Evolutionary conservation across 1,284 basidiomycete species (phyloP).

Genomic region (Puccinia polysora): DNA sequence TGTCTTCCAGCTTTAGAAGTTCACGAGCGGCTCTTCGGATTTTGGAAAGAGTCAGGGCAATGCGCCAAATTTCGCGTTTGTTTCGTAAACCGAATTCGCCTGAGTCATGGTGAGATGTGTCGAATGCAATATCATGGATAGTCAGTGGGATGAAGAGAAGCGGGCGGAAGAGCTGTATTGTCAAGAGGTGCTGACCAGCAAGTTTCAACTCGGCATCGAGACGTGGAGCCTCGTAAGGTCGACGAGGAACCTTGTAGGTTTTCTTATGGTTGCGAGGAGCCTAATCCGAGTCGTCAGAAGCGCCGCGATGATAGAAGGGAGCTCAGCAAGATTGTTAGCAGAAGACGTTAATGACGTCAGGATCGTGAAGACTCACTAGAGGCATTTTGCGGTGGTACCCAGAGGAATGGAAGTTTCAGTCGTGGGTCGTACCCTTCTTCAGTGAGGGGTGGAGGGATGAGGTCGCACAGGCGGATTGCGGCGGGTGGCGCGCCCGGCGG

Average conservation of each 20-base stretch:
- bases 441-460: background rate
- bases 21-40: conserved; percentile 99
- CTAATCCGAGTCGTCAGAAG: too few species aligned
- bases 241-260: conserved; percentile 96
- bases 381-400: conserved; percentile 30
- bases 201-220: conserved; percentile 99
- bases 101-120: conserved; percentile 67
- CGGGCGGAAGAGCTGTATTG: background rate
- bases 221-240: conserved; percentile 94
- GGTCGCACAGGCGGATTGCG: background rate
- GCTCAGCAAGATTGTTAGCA: background rate
- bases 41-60: conserved; percentile 95
- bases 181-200: conserved; percentile 47
- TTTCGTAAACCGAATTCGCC: conserved; percentile 99
- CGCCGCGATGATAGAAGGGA: conserved; percentile 18
- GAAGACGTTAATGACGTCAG: background rate
- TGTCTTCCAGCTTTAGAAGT: conserved; percentile 98
- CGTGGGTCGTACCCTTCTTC: conserved; percentile 1
- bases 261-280: conserved; percentile 81
- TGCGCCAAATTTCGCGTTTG: conserved; percentile 99
- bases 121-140: background rate
- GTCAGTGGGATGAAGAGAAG: background rate
- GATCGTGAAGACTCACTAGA: conserved; percentile 20
- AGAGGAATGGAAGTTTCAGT: background rate
- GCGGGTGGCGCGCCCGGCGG: background rate